Percentiles rank a stretch among this genome's conserved stretches.
phyloP scores from a whole-genome alignment of 2,329 filamentous ascomycete genomes.

The Fusarium avenaceum region DNA sequence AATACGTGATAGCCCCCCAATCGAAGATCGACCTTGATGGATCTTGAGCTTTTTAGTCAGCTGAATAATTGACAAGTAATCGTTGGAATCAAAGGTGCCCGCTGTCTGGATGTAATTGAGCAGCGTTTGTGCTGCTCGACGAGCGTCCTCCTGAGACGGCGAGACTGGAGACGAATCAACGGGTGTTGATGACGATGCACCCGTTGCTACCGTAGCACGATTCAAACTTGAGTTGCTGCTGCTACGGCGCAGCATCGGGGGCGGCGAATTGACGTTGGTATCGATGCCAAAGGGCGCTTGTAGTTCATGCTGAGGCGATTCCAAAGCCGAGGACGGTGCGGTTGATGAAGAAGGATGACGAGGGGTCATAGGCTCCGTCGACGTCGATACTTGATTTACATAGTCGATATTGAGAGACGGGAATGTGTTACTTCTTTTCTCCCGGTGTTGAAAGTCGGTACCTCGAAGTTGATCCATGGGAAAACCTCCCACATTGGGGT shows the following conservation, averaged over 20 bases:
- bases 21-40: constrained; percentile 57
- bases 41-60: constrained; percentile 88
- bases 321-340: constrained; percentile 65
- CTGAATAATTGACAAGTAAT: constrained; percentile 82
- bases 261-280: constrained; percentile 58
- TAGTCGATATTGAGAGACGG: constrained; percentile 77
- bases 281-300: constrained; percentile 61
- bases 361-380: constrained; percentile 63
- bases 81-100: constrained; percentile 79
- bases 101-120: constrained; percentile 84
- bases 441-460: constrained; percentile 76
- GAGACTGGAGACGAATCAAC: constrained; percentile 72
- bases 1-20: constrained; percentile 67
- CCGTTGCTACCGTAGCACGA: constrained; percentile 37
- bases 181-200: constrained; percentile 42
- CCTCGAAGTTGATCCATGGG: constrained; percentile 57
- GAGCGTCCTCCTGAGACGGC: constrained; percentile 87
- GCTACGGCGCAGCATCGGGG: constrained; percentile 51
- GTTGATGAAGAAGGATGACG: constrained; percentile 63
- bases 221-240: constrained; percentile 56
- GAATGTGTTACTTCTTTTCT: constrained; percentile 83
- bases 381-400: constrained; percentile 58
- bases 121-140: constrained; percentile 83
- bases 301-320: constrained; percentile 65
- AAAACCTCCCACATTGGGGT: constrained; percentile 78